A percentile compares a stretch with the other conserved stretches of the same genome.
Evolutionary conservation across 768 basidiomycete species (phyloP).

Genomic region (Infundibulicybe gibba): DNA sequence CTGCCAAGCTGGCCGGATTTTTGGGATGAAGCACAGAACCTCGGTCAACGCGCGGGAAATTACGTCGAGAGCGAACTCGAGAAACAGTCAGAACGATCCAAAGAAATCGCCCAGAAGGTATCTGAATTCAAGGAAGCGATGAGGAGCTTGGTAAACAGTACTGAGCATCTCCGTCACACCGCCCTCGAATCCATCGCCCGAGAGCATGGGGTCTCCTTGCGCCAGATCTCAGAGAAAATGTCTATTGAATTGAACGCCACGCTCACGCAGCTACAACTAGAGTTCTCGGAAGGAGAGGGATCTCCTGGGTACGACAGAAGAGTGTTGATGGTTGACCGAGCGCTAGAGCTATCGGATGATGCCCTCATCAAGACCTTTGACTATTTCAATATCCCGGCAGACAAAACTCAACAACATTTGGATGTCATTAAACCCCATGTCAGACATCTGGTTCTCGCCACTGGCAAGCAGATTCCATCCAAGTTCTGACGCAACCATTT

Average conservation of each 20-base stretch:
- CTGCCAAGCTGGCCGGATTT: constrained; percentile 4
- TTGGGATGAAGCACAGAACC: constrained; percentile 10
- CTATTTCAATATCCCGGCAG: constrained; percentile 17
- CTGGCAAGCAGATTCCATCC: constrained; percentile 13
- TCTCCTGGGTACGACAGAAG: constrained; percentile 22
- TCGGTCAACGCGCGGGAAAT: constrained; percentile 5
- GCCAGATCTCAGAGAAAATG: constrained; percentile 12
- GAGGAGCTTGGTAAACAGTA: constrained; percentile 11
- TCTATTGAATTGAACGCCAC: constrained; percentile 12
- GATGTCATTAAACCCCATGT: constrained; percentile 17
- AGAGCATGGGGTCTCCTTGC: constrained; percentile 3
- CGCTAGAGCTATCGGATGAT: constrained; percentile 20
- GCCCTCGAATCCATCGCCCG: background rate
- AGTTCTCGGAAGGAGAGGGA: constrained; percentile 26
- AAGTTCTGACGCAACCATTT: background rate
- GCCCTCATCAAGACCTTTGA: constrained; percentile 17
- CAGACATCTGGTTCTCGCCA: constrained; percentile 15
- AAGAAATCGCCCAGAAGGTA: constrained; percentile 13
- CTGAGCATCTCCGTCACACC: constrained; percentile 11
- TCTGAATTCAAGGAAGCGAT: constrained; percentile 16
- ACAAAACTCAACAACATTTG: constrained; percentile 16
- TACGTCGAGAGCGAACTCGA: constrained; percentile 16
- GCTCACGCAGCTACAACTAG: constrained; percentile 17
- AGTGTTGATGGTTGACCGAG: constrained; percentile 10
- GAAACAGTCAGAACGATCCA: constrained; percentile 6